Percentiles rank a stretch among this genome's conserved stretches.
Conservation (phyloP, 1,139 yeast genomes). For the Pichiaceae sp. region DNA sequence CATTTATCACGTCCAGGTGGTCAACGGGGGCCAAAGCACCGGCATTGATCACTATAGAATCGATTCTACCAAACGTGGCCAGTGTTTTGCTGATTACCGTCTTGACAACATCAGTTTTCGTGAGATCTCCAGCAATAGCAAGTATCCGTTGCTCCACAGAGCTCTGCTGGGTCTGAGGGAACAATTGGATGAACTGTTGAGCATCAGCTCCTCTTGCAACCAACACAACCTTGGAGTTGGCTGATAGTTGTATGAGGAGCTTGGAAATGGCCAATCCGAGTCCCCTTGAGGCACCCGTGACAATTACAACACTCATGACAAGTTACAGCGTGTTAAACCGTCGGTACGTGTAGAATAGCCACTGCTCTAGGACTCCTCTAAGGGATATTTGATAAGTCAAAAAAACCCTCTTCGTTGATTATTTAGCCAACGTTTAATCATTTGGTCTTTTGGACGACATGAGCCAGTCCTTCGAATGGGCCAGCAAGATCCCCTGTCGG, state of each 20-base stretch:
- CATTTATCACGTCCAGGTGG: slow-evolving; percentile 38
- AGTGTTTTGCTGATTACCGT: slow-evolving; percentile 42
- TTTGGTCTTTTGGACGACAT: not conserved
- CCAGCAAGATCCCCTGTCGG: slow-evolving; percentile 77
- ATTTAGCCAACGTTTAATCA: no score
- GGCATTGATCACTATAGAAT: slow-evolving; percentile 77
- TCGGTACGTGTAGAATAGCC: no score
- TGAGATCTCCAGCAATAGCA: slow-evolving; percentile 61
- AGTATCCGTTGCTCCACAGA: slow-evolving; percentile 41
- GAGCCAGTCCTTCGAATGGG: slow-evolving; percentile 34
- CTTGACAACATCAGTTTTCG: slow-evolving; percentile 31
- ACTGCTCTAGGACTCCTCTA: no score
- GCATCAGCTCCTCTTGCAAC: slow-evolving; percentile 60
- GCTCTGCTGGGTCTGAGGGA: slow-evolving; percentile 7
- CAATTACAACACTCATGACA: slow-evolving; percentile 32
- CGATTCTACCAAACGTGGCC: slow-evolving; percentile 48
- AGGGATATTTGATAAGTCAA: no score
- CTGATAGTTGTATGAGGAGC: slow-evolving; percentile 30
- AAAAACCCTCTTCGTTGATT: no score
- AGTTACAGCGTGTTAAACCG: not conserved
- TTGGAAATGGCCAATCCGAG: slow-evolving; percentile 70
- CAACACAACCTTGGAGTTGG: slow-evolving; percentile 48
- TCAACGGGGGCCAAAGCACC: slow-evolving; percentile 81
- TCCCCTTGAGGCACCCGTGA: slow-evolving; percentile 76
- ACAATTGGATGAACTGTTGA: slow-evolving; percentile 32